Percentiles rank a stretch among this genome's conserved stretches.
phyloP scores from a whole-genome alignment of 2,329 filamentous ascomycete genomes.

The Scolecobasidium constrictum region DNA sequence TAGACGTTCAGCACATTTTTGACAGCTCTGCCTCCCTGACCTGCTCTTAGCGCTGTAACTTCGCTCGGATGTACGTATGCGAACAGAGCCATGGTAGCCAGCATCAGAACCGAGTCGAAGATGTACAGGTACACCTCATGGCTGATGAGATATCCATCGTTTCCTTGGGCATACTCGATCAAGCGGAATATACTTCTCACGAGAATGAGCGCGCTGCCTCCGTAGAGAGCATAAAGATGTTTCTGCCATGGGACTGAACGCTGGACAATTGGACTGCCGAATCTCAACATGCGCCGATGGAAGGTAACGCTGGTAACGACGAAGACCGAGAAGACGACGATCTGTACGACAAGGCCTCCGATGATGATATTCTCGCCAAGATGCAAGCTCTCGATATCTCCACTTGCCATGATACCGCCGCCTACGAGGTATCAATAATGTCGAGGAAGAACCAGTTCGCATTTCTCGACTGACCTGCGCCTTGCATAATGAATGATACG shows the following conservation, averaged over 20 bases:
- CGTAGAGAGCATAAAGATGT: conserved; percentile 33
- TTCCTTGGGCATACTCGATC: conserved; percentile 36
- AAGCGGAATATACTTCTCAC: conserved; percentile 38
- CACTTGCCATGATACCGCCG: conserved; percentile 23
- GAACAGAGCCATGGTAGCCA: conserved; percentile 30
- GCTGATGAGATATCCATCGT: conserved; percentile 31
- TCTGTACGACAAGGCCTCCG: conserved; percentile 38
- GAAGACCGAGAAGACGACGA: conserved; percentile 41
- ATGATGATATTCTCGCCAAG: conserved; percentile 35
- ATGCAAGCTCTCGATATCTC: conserved; percentile 10
- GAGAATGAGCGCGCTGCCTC: conserved; percentile 34
- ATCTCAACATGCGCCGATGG: conserved; percentile 17
- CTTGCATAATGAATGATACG: conserved; percentile 36
- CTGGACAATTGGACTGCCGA: conserved; percentile 13
- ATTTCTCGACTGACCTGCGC: conserved; percentile 21
- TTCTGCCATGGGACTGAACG: conserved; percentile 22
- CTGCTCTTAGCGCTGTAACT: not conserved
- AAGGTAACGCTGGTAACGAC: conserved; percentile 22
- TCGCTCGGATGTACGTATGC: conserved; percentile 23
- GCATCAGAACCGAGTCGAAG: conserved; percentile 37
- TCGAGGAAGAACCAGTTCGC: too few relatives aligned
- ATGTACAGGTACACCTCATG: conserved; percentile 37
- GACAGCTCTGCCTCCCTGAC: too few relatives aligned
- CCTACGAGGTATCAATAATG: too few relatives aligned
- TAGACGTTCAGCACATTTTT: too few relatives aligned